Evolutionary conservation across 768 basidiomycete species (phyloP).

Genomic region (Lentinula boryana): DNA sequence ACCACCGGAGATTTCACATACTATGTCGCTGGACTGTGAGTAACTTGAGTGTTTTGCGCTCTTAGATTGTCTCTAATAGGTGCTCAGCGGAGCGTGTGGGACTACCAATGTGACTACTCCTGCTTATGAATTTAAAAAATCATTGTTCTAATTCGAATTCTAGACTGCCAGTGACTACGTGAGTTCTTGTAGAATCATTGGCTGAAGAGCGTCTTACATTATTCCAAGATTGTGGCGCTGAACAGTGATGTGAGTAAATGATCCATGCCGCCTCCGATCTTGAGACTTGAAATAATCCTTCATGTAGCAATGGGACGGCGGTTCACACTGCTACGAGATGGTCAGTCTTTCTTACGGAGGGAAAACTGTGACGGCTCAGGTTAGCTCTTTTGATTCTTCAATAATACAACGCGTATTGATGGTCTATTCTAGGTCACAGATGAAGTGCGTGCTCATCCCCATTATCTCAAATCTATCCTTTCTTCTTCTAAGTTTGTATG

Average conservation of each 20-base stretch:
- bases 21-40: not conserved
- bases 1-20: constrained; percentile 3
- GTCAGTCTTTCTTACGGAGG: constrained; percentile 35
- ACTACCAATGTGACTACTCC: constrained; percentile 12
- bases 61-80: not conserved
- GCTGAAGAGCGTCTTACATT: not conserved
- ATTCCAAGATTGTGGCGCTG: constrained; percentile 36
- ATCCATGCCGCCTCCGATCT: not conserved
- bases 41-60: not conserved
- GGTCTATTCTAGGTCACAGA: constrained; percentile 25
- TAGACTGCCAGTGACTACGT: constrained; percentile 20
- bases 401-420: not conserved
- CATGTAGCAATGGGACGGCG: constrained; percentile 31
- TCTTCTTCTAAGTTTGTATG: not conserved
- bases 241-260: constrained; percentile 14
- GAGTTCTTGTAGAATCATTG: constrained; percentile 10
- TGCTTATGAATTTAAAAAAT: not conserved
- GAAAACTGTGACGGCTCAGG: constrained; percentile 17
- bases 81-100: constrained; percentile 38
- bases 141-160: not conserved
- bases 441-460: constrained; percentile 22
- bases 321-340: constrained; percentile 36
- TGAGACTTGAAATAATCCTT: not conserved
- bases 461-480: not conserved
- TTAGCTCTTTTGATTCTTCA: not conserved